These are phyloP conservation scores for Xylaria sp. DNA, from an alignment of 2,329 filamentous ascomycete genomes.

Conservation along the genomic window DNA sequence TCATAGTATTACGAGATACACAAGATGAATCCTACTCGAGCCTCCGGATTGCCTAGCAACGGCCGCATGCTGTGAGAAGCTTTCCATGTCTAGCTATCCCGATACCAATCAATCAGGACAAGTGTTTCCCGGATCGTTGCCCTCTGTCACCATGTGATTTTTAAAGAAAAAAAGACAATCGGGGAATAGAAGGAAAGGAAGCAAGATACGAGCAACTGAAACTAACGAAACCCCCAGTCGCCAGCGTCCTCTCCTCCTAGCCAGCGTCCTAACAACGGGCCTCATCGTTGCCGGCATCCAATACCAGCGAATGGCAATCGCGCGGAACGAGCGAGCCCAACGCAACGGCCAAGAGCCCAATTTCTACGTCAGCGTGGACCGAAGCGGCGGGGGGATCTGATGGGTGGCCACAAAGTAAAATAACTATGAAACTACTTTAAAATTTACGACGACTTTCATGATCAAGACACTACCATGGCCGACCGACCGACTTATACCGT, in stretches of 20 bases:
- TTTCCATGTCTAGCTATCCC: neutral
- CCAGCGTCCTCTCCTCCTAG: conserved; percentile 27
- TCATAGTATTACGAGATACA: too few relatives aligned
- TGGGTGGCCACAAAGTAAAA: neutral
- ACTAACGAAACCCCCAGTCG: conserved; percentile 22
- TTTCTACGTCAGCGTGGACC: conserved; percentile 62
- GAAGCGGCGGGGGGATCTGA: conserved; percentile 56
- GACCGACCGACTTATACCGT: neutral
- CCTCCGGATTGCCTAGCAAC: neutral
- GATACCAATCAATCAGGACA: neutral
- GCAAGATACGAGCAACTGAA: neutral
- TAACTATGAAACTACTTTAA: too few relatives aligned
- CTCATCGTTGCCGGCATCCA: conserved; percentile 46
- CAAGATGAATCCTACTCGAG: conserved; percentile 4
- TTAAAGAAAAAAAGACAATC: neutral
- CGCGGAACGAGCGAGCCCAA: conserved; percentile 46
- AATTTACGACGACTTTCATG: neutral
- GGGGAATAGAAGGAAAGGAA: neutral
- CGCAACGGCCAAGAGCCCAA: conserved; percentile 49
- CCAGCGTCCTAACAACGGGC: conserved; percentile 47
- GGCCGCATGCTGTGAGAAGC: conserved; percentile 31
- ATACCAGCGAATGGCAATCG: conserved; percentile 38
- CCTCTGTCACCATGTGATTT: neutral
- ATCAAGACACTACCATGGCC: neutral
- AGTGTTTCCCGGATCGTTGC: neutral